phyloP scores from a whole-genome alignment of 495 filamentous ascomycete genomes.

The Cetradonia linearis region DNA sequence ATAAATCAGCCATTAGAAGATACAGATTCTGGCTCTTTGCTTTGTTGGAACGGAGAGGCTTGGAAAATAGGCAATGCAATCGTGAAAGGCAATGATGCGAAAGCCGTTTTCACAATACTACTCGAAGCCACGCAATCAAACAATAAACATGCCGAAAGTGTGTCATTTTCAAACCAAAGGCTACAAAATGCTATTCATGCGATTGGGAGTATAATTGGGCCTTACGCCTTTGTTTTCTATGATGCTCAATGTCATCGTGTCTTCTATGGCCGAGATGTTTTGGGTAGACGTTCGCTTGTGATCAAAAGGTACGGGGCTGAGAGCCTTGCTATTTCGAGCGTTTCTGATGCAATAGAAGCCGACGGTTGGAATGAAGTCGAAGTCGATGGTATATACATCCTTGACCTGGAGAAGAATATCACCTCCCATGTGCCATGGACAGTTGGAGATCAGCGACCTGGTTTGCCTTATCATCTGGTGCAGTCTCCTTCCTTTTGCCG shows the following conservation, averaged over 20 bases:
- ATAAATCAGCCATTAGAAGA: constrained; percentile 66
- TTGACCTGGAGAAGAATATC: constrained; percentile 38
- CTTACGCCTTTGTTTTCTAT: constrained; percentile 87
- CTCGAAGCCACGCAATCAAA: constrained; percentile 33
- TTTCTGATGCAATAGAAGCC: constrained; percentile 47
- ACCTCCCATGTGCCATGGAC: constrained; percentile 16
- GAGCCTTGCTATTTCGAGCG: constrained; percentile 60
- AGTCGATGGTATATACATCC: constrained; percentile 63
- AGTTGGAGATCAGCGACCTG: neutral
- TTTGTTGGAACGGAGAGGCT: constrained; percentile 99
- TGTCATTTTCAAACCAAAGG: neutral
- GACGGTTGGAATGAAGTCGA: constrained; percentile 67
- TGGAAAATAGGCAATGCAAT: constrained; percentile 57
- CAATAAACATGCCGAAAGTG: neutral
- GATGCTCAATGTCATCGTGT: constrained; percentile 50
- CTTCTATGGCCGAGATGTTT: constrained; percentile 74
- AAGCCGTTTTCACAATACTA: constrained; percentile 56
- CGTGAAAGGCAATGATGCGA: constrained; percentile 65
- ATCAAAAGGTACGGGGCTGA: constrained; percentile 35
- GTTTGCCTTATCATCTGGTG: constrained; percentile 1
- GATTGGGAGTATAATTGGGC: constrained; percentile 61
- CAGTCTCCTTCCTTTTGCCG: constrained; percentile 5
- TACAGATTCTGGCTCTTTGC: constrained; percentile 47
- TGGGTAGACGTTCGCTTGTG: constrained; percentile 78
- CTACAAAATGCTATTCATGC: constrained; percentile 30